Evolutionary conservation across 257 asterid genomes (phyloP).

Genomic region (Jaltomata sinuosa): DNA sequence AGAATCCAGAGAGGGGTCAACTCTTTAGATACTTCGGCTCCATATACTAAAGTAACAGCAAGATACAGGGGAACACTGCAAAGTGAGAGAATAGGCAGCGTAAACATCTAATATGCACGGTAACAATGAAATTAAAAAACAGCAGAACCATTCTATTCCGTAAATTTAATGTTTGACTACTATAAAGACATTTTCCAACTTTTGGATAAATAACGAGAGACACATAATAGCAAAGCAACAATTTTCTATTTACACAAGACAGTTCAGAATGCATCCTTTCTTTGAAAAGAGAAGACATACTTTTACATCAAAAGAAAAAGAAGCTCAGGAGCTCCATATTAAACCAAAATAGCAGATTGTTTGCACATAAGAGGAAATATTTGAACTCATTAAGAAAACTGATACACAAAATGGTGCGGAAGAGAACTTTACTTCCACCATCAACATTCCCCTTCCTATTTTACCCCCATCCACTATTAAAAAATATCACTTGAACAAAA

Average conservation of each 20-base stretch:
- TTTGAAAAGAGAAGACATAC: neutral
- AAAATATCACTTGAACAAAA: neutral
- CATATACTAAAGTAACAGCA: slow-evolving; percentile 45
- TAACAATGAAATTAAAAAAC: neutral
- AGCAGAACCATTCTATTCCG: neutral
- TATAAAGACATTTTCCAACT: neutral
- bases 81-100: neutral
- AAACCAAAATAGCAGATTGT: neutral
- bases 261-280: neutral
- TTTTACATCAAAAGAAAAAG: neutral
- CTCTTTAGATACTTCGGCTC: slow-evolving; percentile 60
- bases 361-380: neutral
- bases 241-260: neutral
- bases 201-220: neutral
- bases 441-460: neutral
- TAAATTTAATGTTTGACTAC: neutral
- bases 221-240: neutral
- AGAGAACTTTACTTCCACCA: neutral
- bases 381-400: neutral
- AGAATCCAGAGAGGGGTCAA: slow-evolving; percentile 71
- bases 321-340: neutral
- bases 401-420: neutral
- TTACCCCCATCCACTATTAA: neutral
- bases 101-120: neutral
- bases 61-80: slow-evolving; percentile 68